Evolutionary conservation across 805 yeast species (phyloP).

Genomic region (Cyberlindnera subsufficiens): DNA sequence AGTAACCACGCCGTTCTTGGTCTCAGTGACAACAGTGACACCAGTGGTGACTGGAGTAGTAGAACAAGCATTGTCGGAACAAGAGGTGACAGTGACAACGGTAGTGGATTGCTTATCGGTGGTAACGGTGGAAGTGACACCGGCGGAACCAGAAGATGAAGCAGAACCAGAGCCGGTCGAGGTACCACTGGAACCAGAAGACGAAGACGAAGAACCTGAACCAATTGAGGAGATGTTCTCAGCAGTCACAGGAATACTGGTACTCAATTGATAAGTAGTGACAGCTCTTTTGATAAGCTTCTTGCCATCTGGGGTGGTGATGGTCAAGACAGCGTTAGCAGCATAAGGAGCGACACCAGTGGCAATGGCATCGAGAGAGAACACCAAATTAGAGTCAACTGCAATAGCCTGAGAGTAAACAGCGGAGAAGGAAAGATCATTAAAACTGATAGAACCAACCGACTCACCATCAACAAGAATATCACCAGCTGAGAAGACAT

Average conservation of each 20-base stretch:
- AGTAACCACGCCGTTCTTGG: conserved; percentile 20
- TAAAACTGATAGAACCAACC: conserved; percentile 6
- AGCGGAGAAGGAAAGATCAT: conserved; percentile 11
- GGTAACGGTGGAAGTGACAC: conserved; percentile 22
- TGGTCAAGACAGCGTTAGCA: conserved; percentile 8
- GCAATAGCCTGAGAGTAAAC: conserved; percentile 10
- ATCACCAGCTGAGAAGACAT: conserved; percentile 16
- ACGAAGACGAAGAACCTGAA: conserved; percentile 4
- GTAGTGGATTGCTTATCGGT: conserved; percentile 12
- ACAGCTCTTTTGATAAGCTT: conserved; percentile 16
- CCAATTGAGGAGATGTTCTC: conserved; percentile 4
- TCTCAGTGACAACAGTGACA: conserved; percentile 24
- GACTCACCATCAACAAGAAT: conserved; percentile 11
- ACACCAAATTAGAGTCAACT: conserved; percentile 5
- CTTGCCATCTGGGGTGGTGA: conserved; percentile 15
- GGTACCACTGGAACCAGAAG: conserved; percentile 6
- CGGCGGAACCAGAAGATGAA: conserved; percentile 15
- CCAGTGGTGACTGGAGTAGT: conserved; percentile 21
- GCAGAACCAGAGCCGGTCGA: conserved; percentile 6
- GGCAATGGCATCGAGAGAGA: conserved; percentile 14
- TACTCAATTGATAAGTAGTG: conserved; percentile 3
- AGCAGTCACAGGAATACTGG: conserved; percentile 8
- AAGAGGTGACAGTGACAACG: conserved; percentile 6
- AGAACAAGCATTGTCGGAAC: conserved; percentile 10
- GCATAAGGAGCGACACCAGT: conserved; percentile 20